Conservation (phyloP, 257 asterid species). For the Nemophila menziesii region DNA sequence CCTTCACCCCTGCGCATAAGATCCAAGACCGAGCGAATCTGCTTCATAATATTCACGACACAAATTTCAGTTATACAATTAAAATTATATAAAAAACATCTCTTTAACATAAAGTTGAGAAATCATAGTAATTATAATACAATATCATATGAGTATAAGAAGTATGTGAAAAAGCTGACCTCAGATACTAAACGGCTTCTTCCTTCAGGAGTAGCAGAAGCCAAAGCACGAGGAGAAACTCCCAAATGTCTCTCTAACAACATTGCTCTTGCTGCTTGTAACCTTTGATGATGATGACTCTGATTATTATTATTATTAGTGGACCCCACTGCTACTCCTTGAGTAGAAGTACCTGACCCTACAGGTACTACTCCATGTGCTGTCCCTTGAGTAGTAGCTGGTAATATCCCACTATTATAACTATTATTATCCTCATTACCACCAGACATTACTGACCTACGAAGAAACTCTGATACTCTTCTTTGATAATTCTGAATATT, state of each 20-base stretch:
- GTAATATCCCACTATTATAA: constrained; percentile 29
- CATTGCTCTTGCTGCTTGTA: too few species aligned
- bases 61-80: too few species aligned
- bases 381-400: too few species aligned
- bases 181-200: constrained; percentile 69
- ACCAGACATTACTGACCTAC: constrained; percentile 51
- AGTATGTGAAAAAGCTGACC: too few species aligned
- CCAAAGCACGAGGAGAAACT: constrained; percentile 39
- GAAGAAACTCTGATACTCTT: constrained; percentile 55
- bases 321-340: constrained; percentile 30
- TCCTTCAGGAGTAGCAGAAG: constrained; percentile 65
- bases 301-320: constrained; percentile 39
- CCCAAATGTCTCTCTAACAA: constrained; percentile 64
- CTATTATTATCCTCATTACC: constrained; percentile 40
- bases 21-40: constrained; percentile 89
- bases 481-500: constrained; percentile 43
- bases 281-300: constrained; percentile 36
- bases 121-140: too few species aligned
- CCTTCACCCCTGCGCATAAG: constrained; percentile 94
- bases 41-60: too few species aligned
- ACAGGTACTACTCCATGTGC: too few species aligned
- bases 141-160: too few species aligned
- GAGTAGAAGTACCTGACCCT: constrained; percentile 29
- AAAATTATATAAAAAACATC: constrained; percentile 1
- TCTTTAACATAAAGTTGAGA: too few species aligned